Base-by-base conservation (phyloP, 805 yeast genomes). In the Candida methanosorbosa region DNA sequence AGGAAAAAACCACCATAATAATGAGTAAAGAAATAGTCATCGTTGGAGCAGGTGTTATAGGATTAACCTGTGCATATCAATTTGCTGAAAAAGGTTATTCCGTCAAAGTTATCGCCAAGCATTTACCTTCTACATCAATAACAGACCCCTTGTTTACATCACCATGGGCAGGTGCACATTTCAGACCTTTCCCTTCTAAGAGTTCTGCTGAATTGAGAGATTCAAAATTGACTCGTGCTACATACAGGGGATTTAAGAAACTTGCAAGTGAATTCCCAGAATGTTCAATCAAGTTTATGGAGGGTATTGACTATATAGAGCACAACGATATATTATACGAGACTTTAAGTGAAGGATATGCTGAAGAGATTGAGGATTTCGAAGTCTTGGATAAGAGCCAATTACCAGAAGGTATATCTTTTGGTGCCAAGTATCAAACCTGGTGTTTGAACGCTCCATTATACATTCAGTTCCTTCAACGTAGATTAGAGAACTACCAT, bases 131-230 rank as follows among this genome's bases (percentile, higher is more conserved):
- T 27, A 55, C 38, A 18, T 44, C 42, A n/a, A 20, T 38, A 25
- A 32, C 18, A 27, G 40, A 48, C 33, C 48, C 57, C 1, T 32
- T 45, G 42, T 34, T 40, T 73, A 77, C 87, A 4, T 78, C 85
- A 0, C 69, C 79, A 2, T 80, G 84, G 85, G 87, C 87, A 0
- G 88, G 88, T 14, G 88, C 88, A 1, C 85, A 80, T 51, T 80
- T 66, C 54, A 59, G 87, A 41, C 86, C 87, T 2, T 69, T 68
- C 40, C 87, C 87, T 5, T 63, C 73, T 33, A 59, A 54, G 30
- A 54, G 48, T 27, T 51, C 41, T 1, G 46, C 50, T 23, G 78
- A 72, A 13, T 43, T 41, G 30, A 46, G 63, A n/a, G 82, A 75
- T 33, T 59, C 66, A 8, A 44, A 49, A 30, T 54, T 74, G 34